Conservation (phyloP, 2,329 filamentous ascomycete species). For the Knoxdaviesia capensis region DNA sequence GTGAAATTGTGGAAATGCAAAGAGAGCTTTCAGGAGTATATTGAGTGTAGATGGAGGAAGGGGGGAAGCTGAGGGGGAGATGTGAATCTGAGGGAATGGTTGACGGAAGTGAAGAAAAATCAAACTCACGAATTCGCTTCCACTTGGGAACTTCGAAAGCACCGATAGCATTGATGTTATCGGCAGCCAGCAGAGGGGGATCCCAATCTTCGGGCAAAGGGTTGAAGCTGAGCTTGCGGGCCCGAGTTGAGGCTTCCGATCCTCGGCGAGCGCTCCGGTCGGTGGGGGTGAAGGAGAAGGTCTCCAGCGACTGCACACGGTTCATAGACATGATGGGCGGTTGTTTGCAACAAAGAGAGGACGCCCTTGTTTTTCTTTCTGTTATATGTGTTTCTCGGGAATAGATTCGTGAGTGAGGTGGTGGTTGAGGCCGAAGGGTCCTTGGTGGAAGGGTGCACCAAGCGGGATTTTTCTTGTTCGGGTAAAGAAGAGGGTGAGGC, state of each 20-base stretch:
- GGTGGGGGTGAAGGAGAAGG: constrained; percentile 20
- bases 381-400: too few species aligned
- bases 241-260: constrained; percentile 24
- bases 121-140: constrained; percentile 28
- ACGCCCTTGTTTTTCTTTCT: too few species aligned
- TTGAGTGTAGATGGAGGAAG: too few species aligned
- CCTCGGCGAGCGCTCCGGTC: constrained; percentile 16
- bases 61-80: too few species aligned
- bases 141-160: constrained; percentile 33
- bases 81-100: not conserved
- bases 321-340: constrained; percentile 26
- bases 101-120: not conserved
- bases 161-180: constrained; percentile 24
- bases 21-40: too few species aligned
- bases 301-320: constrained; percentile 31
- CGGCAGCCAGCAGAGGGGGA: constrained; percentile 17
- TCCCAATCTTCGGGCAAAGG: constrained; percentile 32
- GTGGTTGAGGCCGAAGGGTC: too few species aligned
- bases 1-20: too few species aligned
- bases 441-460: too few species aligned
- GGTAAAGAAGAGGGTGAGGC: too few species aligned
- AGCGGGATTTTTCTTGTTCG: too few species aligned
- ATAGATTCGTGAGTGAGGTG: too few species aligned
- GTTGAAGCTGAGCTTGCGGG: constrained; percentile 31
- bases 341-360: not conserved